A percentile compares a stretch with the other conserved stretches of the same genome.
These are phyloP conservation scores for Bipolaris bicolor DNA, from an alignment of 2,329 filamentous ascomycete genomes.

Conservation along the genomic window DNA sequence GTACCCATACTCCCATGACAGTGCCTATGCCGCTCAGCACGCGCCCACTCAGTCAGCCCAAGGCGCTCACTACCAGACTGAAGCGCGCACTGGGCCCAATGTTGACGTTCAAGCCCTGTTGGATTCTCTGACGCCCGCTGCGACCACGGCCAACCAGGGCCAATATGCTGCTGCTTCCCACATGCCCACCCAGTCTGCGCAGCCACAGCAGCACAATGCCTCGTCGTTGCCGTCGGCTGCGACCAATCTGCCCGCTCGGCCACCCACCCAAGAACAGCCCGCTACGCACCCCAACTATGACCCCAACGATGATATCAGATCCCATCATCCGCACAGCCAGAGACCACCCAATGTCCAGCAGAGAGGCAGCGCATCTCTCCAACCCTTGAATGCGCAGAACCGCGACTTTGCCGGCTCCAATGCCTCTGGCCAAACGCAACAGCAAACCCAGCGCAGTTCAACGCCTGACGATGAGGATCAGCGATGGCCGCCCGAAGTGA, in stretches of 20 bases:
- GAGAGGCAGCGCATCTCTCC: conserved; percentile 33
- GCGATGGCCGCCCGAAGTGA: conserved; percentile 63
- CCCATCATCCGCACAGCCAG: conserved; percentile 57
- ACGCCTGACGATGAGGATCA: conserved; percentile 54
- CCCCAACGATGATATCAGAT: conserved; percentile 56
- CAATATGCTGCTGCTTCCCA: conserved; percentile 45
- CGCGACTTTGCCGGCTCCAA: conserved; percentile 33
- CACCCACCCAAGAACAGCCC: conserved; percentile 57
- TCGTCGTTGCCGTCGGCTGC: conserved; percentile 49
- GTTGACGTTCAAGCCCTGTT: conserved; percentile 56
- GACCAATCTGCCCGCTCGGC: conserved; percentile 54
- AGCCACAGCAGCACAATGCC: conserved; percentile 42
- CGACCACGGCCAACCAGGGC: conserved; percentile 36
- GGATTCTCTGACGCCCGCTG: conserved; percentile 50
- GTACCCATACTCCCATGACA: conserved; percentile 45
- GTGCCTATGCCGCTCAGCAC: conserved; percentile 41
- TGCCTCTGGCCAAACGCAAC: conserved; percentile 36
- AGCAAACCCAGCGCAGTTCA: conserved; percentile 32
- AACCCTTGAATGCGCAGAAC: conserved; percentile 31
- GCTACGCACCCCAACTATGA: conserved; percentile 56
- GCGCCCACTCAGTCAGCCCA: conserved; percentile 38
- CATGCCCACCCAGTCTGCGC: conserved; percentile 38
- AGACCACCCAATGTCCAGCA: conserved; percentile 45
- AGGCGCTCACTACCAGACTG: conserved; percentile 37
- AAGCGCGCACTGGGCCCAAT: conserved; percentile 37